A percentile compares a stretch with the other conserved stretches of the same genome.
These are phyloP conservation scores for Medicago truncatula DNA, from an alignment of 306 rosid species.

Conservation along the genomic window DNA sequence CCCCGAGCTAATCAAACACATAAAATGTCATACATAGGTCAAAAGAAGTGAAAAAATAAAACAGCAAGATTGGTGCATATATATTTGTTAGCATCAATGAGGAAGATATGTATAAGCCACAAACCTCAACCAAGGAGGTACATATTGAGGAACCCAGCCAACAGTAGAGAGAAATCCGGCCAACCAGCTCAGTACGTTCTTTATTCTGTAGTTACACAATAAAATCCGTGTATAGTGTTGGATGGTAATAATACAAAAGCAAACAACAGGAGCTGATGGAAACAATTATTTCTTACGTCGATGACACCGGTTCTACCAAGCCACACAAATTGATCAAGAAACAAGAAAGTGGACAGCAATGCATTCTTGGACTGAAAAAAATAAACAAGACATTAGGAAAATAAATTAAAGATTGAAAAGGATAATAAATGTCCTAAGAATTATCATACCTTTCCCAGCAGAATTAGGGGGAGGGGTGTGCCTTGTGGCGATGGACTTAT, in stretches of 20 bases:
- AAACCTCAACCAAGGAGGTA: conserved; percentile 83
- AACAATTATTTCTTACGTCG: conserved; percentile 52
- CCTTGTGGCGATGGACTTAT: conserved; percentile 83
- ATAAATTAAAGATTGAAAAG: conserved; percentile 11
- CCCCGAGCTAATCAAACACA: conserved; percentile 71
- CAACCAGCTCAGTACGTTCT: conserved; percentile 75
- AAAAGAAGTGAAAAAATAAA: background rate
- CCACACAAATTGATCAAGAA: conserved; percentile 98
- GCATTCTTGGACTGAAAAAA: conserved; percentile 82
- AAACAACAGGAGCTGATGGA: conserved; percentile 23
- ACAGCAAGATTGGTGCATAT: background rate
- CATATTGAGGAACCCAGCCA: conserved; percentile 91
- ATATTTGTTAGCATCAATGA: conserved; percentile 10
- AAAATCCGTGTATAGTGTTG: conserved; percentile 29
- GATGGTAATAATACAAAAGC: conserved; percentile 23
- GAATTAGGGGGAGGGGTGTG: conserved; percentile 80
- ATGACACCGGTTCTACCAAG: conserved; percentile 84
- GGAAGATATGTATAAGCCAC: conserved; percentile 42
- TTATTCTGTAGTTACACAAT: conserved; percentile 65
- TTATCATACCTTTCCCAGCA: conserved; percentile 80
- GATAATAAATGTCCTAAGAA: conserved; percentile 13
- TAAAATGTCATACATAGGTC: conserved; percentile 34
- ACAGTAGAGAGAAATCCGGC: conserved; percentile 88
- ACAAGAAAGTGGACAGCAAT: conserved; percentile 85
- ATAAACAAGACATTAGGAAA: conserved; percentile 34